phyloP scores from a whole-genome alignment of 1,284 basidiomycete genomes.

The Somion occarium region DNA sequence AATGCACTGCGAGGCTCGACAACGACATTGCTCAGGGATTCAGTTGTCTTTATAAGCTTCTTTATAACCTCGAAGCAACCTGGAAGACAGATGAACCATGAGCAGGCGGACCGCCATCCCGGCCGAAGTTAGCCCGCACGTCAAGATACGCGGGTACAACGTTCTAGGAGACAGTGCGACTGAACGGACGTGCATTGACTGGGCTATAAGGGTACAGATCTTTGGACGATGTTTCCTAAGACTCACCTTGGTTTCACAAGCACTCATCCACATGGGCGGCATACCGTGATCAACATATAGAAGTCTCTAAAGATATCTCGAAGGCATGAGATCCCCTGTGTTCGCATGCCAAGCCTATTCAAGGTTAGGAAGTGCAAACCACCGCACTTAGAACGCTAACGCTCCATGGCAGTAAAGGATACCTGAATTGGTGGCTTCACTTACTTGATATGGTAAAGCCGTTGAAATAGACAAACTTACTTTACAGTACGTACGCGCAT shows the following conservation, averaged over 20 bases:
- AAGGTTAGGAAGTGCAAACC: too few relatives aligned
- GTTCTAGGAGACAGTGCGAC: neutral
- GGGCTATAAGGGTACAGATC: neutral
- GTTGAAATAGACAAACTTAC: too few relatives aligned
- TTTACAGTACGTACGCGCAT: too few relatives aligned
- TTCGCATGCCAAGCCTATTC: too few relatives aligned
- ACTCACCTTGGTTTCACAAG: neutral
- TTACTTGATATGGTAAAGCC: too few relatives aligned
- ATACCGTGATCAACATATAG: neutral
- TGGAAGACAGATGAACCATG: neutral
- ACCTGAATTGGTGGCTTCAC: too few relatives aligned
- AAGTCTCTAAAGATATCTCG: neutral
- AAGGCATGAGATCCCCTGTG: too few relatives aligned
- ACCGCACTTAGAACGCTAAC: too few relatives aligned
- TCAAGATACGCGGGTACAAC: neutral
- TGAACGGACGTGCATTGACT: neutral
- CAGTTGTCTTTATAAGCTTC: neutral
- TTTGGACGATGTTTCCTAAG: neutral
- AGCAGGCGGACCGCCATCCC: conserved; percentile 8
- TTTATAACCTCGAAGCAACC: neutral
- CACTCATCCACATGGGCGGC: neutral
- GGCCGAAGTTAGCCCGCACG: conserved; percentile 10
- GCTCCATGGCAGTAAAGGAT: too few relatives aligned
- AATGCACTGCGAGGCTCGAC: neutral
- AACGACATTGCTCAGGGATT: neutral